Evolutionary conservation across 202 grass and related monocot genomes (phyloP).

Genomic region (Alloteropsis angusta): DNA sequence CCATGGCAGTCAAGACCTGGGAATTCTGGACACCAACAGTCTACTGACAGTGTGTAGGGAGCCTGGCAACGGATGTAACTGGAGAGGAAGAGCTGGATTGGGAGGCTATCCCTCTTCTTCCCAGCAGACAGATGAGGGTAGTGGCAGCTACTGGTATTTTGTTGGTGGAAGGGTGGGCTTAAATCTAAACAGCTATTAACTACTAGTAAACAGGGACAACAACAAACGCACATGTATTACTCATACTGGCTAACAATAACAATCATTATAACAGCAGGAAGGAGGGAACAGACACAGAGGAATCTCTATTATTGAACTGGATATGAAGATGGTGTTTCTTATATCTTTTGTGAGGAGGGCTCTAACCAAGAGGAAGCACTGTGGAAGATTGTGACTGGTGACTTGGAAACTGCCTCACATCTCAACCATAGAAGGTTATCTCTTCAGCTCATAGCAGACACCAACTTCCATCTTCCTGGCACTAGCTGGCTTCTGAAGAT

Average conservation of each 20-base stretch:
- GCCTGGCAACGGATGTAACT: not conserved
- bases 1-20: not conserved
- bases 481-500: slow-evolving; percentile 1
- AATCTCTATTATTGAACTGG: slow-evolving; percentile 37
- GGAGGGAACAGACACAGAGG: slow-evolving; percentile 12
- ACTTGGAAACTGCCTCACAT: slow-evolving; percentile 19
- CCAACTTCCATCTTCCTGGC: not conserved
- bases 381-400: slow-evolving; percentile 18
- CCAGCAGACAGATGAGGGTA: not conserved
- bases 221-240: slow-evolving; percentile 15
- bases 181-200: slow-evolving; percentile 15
- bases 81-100: not conserved
- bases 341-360: slow-evolving; percentile 1
- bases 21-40: slow-evolving; percentile 12
- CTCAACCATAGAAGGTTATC: slow-evolving; percentile 21
- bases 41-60: not conserved
- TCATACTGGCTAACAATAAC: slow-evolving; percentile 6
- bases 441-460: slow-evolving; percentile 9
- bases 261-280: slow-evolving; percentile 16
- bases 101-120: not conserved
- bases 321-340: slow-evolving; percentile 8
- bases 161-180: not conserved
- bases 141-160: not conserved
- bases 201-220: slow-evolving; percentile 14
- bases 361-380: not conserved